A percentile compares a stretch with the other conserved stretches of the same genome.
phyloP scores from a whole-genome alignment of 2,329 filamentous ascomycete species.

The Fusarium abutilonis region DNA sequence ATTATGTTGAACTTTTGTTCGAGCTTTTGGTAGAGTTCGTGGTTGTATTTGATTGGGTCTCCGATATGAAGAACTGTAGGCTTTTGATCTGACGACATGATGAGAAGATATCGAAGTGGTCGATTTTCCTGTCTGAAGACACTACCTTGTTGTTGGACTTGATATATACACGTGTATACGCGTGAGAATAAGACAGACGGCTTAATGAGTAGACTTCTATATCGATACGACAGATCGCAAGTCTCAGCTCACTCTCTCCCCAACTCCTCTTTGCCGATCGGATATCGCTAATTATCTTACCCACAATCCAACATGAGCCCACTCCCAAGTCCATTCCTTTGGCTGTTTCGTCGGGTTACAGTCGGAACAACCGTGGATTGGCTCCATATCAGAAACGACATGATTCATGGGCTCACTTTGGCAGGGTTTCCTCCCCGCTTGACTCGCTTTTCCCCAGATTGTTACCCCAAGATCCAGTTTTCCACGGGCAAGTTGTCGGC shows the following conservation, averaged over 20 bases:
- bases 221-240: background rate
- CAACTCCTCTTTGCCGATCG: slow-evolving; percentile 1
- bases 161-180: background rate
- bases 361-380: slow-evolving; percentile 16
- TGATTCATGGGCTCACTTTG: background rate
- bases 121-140: fast-evolving
- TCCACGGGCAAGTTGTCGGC: background rate
- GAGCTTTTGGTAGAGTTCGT: slow-evolving; percentile 46
- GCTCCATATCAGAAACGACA: background rate
- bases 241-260: background rate
- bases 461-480: slow-evolving; percentile 4
- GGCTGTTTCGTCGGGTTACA: background rate
- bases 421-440: slow-evolving; percentile 14
- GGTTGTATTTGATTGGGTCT: slow-evolving; percentile 48
- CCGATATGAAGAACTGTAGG: slow-evolving; percentile 49
- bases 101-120: background rate
- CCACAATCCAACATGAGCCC: background rate
- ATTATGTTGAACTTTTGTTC: slow-evolving; percentile 47
- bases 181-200: too few species aligned
- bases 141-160: too few species aligned
- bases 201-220: too few species aligned
- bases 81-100: slow-evolving; percentile 14
- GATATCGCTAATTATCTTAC: background rate
- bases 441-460: slow-evolving; percentile 6
- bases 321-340: background rate